A percentile compares a stretch with the other conserved stretches of the same genome.
phyloP scores from a whole-genome alignment of 441 rosid genomes.

The Viola pubescens region DNA sequence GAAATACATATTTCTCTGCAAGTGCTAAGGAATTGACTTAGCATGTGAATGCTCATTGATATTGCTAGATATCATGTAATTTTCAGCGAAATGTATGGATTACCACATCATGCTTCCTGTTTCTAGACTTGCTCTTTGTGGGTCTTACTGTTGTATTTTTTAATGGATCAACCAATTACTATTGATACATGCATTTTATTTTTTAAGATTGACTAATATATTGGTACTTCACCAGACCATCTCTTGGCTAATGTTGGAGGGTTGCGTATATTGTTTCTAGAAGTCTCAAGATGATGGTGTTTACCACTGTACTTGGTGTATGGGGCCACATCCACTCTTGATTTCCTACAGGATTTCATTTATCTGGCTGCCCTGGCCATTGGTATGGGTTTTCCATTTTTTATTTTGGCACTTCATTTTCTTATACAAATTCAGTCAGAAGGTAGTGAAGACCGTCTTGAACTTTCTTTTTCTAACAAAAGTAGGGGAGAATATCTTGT shows the following conservation, averaged over 20 bases:
- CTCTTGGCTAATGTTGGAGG: constrained; percentile 22
- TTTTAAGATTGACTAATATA: constrained; percentile 8
- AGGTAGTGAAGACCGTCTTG: too few species aligned
- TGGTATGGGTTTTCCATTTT: constrained; percentile 11
- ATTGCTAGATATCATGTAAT: too few species aligned
- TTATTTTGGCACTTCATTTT: too few species aligned
- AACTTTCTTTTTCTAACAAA: too few species aligned
- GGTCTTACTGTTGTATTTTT: background rate
- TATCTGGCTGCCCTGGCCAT: constrained; percentile 21
- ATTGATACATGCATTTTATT: constrained; percentile 14
- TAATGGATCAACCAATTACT: constrained; percentile 9
- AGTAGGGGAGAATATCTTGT: too few species aligned
- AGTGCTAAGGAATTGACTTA: too few species aligned
- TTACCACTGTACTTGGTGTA: constrained; percentile 6
- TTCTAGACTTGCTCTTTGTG: background rate
- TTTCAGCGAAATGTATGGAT: too few species aligned
- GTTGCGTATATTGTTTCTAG: constrained; percentile 20
- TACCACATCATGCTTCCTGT: too few species aligned
- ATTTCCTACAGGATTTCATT: constrained; percentile 7
- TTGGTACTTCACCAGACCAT: constrained; percentile 18
- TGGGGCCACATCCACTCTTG: constrained; percentile 18
- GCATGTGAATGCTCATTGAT: too few species aligned
- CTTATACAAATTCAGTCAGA: too few species aligned
- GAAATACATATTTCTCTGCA: too few species aligned
- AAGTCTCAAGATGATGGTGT: constrained; percentile 26